Evolutionary conservation across 1,139 yeast species (phyloP).

Genomic region (Kodamaea anthophila): DNA sequence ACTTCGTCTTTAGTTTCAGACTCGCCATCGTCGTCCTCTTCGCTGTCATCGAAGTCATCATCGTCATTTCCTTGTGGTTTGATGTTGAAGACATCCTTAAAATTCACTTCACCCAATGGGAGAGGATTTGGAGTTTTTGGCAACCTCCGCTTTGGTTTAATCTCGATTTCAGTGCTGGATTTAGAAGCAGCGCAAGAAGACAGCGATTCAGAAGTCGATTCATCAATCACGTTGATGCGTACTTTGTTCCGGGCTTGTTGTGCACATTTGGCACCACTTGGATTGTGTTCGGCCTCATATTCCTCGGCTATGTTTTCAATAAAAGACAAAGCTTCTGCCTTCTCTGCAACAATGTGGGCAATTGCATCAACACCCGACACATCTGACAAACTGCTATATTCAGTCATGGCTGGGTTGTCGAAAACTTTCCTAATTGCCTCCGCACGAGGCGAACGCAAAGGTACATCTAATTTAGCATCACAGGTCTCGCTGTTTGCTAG

Average conservation of each 20-base stretch:
- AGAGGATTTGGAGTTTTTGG: slow-evolving; percentile 30
- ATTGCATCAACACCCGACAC: slow-evolving; percentile 11
- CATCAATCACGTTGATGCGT: slow-evolving; percentile 7
- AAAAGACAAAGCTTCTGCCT: slow-evolving; percentile 14
- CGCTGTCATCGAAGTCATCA: slow-evolving; percentile 16
- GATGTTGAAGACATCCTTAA: slow-evolving; percentile 29
- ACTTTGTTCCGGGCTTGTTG: background rate
- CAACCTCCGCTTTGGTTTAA: slow-evolving; percentile 7
- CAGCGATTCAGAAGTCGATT: background rate
- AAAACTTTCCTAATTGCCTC: slow-evolving; percentile 43
- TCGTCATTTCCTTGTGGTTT: slow-evolving; percentile 16
- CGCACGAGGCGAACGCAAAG: slow-evolving; percentile 27
- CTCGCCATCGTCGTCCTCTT: slow-evolving; percentile 16
- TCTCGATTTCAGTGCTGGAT: background rate
- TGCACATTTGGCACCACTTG: too few relatives aligned
- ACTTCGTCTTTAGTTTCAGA: slow-evolving; percentile 16
- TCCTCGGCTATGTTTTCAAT: slow-evolving; percentile 20
- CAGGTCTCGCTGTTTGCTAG: background rate
- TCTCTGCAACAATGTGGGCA: slow-evolving; percentile 9
- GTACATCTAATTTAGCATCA: too few relatives aligned
- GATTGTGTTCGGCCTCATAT: slow-evolving; percentile 8
- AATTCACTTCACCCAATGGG: slow-evolving; percentile 18
- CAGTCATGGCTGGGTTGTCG: slow-evolving; percentile 39
- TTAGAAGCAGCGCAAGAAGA: background rate
- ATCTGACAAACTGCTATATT: slow-evolving; percentile 9